Conservation (phyloP, 2,329 filamentous ascomycete genomes). For the Fulvia fulva region DNA sequence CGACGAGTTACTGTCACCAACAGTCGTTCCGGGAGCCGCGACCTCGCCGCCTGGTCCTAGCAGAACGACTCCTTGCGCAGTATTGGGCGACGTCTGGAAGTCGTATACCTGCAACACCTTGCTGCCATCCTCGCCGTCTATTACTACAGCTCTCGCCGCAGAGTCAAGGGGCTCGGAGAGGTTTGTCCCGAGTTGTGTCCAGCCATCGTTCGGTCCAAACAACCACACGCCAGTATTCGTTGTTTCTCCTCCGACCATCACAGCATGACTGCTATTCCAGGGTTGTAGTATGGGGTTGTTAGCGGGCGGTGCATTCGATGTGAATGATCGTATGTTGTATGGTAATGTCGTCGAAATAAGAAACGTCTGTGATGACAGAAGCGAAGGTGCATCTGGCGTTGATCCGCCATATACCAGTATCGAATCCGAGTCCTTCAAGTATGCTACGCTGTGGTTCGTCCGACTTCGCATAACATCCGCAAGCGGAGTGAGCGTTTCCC, state of each 20-base stretch:
- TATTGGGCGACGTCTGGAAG: constrained; percentile 68
- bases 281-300: constrained; percentile 67
- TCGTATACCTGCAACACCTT: constrained; percentile 78
- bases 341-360: constrained; percentile 64
- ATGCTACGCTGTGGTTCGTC: constrained; percentile 70
- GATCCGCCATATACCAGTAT: constrained; percentile 80
- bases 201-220: constrained; percentile 62
- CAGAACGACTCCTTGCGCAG: constrained; percentile 66
- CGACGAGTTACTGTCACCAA: constrained; percentile 33
- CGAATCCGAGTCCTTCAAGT: constrained; percentile 64
- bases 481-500: constrained; percentile 52
- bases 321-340: constrained; percentile 58
- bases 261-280: constrained; percentile 67
- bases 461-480: constrained; percentile 62
- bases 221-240: constrained; percentile 67
- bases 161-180: constrained; percentile 48
- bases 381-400: constrained; percentile 53
- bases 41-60: constrained; percentile 55
- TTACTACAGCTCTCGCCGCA: constrained; percentile 50
- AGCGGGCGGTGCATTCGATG: constrained; percentile 58
- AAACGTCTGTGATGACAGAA: constrained; percentile 69
- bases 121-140: constrained; percentile 71
- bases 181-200: constrained; percentile 63
- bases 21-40: constrained; percentile 46
- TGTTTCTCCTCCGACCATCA: constrained; percentile 69